Conservation (phyloP, 805 yeast species). For the Saturnispora dispora region DNA sequence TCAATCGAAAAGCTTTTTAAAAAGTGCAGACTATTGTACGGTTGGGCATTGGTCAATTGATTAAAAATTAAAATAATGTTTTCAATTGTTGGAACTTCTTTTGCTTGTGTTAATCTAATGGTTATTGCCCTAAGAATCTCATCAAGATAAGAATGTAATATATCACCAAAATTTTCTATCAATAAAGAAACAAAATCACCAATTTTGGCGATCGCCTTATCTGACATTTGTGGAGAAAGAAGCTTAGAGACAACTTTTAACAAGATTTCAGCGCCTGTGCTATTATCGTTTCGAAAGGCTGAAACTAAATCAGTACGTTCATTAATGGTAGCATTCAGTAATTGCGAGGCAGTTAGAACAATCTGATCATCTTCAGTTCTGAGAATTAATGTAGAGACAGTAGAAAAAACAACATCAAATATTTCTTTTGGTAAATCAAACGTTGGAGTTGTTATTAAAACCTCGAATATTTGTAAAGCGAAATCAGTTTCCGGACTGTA, state of each 20-base stretch:
- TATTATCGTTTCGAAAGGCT: constrained; percentile 15
- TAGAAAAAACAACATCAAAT: constrained; percentile 36
- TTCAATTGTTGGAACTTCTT: constrained; percentile 65
- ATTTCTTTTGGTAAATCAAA: constrained; percentile 23
- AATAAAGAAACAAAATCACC: constrained; percentile 39
- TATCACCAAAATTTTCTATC: constrained; percentile 27
- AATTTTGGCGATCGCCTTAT: constrained; percentile 72
- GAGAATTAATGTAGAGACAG: constrained; percentile 32
- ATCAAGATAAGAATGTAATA: constrained; percentile 35
- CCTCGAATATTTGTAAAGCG: constrained; percentile 46
- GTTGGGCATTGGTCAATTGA: constrained; percentile 53
- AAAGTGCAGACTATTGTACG: constrained; percentile 54
- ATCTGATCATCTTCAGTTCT: constrained; percentile 64
- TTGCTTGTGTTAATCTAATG: constrained; percentile 52
- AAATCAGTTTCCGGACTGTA: constrained; percentile 55
- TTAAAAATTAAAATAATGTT: constrained; percentile 72
- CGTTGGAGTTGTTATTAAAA: constrained; percentile 32
- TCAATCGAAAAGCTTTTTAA: constrained; percentile 34
- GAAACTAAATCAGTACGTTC: constrained; percentile 19
- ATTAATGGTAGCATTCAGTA: constrained; percentile 51
- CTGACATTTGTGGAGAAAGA: constrained; percentile 62
- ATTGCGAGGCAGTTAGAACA: constrained; percentile 68
- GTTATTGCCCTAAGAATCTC: constrained; percentile 71
- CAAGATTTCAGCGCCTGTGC: constrained; percentile 46
- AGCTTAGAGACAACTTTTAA: constrained; percentile 59